Evolutionary conservation across 2,329 filamentous ascomycete species (phyloP).

Genomic region (Penicillium italicum): DNA sequence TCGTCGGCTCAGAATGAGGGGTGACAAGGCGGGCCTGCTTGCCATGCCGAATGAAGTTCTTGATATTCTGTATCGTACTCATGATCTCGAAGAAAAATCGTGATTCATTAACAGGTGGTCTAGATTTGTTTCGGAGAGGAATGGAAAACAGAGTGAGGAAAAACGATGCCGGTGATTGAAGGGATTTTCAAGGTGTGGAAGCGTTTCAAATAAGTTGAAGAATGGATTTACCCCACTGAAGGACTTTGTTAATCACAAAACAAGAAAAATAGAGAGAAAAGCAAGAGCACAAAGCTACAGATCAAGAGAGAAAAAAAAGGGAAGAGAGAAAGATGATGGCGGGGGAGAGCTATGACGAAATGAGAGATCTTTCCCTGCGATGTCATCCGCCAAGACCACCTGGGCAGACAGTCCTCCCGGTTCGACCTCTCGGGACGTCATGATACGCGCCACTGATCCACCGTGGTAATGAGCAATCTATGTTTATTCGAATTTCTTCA

Average conservation of each 20-base stretch:
- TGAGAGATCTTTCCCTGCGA: constrained; percentile 7
- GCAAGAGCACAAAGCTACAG: neutral
- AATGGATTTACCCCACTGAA: neutral
- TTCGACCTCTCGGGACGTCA: constrained; percentile 11
- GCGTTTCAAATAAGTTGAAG: neutral
- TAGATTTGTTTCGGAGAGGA: neutral
- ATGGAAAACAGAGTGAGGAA: neutral
- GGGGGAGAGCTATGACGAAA: constrained; percentile 9
- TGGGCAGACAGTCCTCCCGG: neutral
- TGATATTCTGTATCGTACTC: constrained; percentile 86
- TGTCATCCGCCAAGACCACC: constrained; percentile 12
- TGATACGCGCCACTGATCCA: constrained; percentile 15
- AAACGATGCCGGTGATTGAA: neutral
- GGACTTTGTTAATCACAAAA: neutral
- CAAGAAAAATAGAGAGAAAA: neutral
- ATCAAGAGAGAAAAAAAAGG: neutral
- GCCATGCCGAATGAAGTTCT: constrained; percentile 97
- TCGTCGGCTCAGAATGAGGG: constrained; percentile 59
- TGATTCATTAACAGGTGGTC: neutral
- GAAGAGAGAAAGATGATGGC: constrained; percentile 5
- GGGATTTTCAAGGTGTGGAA: neutral
- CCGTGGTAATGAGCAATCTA: neutral
- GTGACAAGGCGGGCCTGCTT: constrained; percentile 79
- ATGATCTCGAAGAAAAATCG: constrained; percentile 38
- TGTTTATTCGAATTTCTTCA: neutral